Percentiles rank a stretch among this genome's conserved stretches.
Conservation (phyloP, 805 yeast genomes). For the Kazachstania psychrophila region DNA sequence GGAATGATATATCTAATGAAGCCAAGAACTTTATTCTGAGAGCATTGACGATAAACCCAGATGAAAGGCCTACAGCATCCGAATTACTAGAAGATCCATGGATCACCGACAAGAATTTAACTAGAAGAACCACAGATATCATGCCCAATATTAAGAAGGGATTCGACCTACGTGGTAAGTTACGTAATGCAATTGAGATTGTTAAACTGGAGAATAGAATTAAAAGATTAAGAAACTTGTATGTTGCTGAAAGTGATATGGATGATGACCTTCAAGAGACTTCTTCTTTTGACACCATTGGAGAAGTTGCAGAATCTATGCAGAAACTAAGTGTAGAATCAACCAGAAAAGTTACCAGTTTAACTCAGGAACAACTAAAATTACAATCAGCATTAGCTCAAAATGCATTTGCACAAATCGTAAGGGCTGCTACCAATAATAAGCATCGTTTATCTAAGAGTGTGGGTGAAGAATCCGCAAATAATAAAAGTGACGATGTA, state of each 20-base stretch:
- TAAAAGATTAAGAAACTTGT: conserved; percentile 55
- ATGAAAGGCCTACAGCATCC: conserved; percentile 56
- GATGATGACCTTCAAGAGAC: conserved; percentile 27
- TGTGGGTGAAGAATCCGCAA: conserved; percentile 4
- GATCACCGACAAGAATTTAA: conserved; percentile 46
- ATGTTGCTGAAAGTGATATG: conserved; percentile 34
- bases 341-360: conserved; percentile 5
- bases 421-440: conserved; percentile 54
- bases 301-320: conserved; percentile 15
- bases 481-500: not conserved
- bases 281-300: conserved; percentile 9
- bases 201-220: conserved; percentile 76
- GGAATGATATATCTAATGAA: conserved; percentile 70
- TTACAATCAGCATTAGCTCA: conserved; percentile 37
- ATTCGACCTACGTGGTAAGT: conserved; percentile 74
- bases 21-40: conserved; percentile 72
- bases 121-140: conserved; percentile 49
- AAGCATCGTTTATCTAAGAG: conserved; percentile 34
- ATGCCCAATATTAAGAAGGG: conserved; percentile 73
- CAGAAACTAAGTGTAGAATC: conserved; percentile 9
- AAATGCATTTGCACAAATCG: conserved; percentile 61
- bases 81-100: conserved; percentile 65
- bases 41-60: conserved; percentile 61
- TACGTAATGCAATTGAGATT: conserved; percentile 77
- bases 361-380: conserved; percentile 10